Conservation (phyloP, 2,329 filamentous ascomycete species). For the Aureobasidium pullulans region DNA sequence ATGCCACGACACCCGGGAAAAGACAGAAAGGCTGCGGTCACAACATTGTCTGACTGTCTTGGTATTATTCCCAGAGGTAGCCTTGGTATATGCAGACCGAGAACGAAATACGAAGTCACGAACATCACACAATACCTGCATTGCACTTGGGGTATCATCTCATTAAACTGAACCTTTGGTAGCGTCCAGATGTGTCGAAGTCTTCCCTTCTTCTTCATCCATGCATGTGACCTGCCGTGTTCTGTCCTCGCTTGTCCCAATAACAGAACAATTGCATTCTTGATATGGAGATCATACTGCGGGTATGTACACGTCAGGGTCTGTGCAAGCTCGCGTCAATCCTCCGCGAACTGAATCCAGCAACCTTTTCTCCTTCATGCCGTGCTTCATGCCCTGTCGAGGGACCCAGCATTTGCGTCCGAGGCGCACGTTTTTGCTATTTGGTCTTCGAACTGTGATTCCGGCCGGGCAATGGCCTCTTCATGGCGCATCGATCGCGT, state of each 20-base stretch:
- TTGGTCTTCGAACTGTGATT: background rate
- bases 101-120: background rate
- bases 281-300: background rate
- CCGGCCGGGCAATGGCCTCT: background rate
- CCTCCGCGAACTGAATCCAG: background rate
- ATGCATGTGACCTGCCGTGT: background rate
- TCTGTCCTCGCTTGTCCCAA: background rate
- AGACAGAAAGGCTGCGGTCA: background rate
- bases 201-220: background rate
- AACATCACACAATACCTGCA: slow-evolving; percentile 8
- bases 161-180: background rate
- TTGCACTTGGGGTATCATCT: background rate
- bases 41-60: background rate
- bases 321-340: background rate
- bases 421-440: slow-evolving; percentile 8
- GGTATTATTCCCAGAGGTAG: background rate
- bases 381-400: background rate
- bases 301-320: background rate
- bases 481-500: background rate
- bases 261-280: slow-evolving; percentile 5
- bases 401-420: background rate
- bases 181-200: background rate
- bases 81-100: slow-evolving; percentile 4
- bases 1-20: background rate
- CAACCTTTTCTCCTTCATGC: background rate